A percentile compares a stretch with the other conserved stretches of the same genome.
phyloP scores from a whole-genome alignment of 768 basidiomycete species.

The Dacryopinax spathularia region DNA sequence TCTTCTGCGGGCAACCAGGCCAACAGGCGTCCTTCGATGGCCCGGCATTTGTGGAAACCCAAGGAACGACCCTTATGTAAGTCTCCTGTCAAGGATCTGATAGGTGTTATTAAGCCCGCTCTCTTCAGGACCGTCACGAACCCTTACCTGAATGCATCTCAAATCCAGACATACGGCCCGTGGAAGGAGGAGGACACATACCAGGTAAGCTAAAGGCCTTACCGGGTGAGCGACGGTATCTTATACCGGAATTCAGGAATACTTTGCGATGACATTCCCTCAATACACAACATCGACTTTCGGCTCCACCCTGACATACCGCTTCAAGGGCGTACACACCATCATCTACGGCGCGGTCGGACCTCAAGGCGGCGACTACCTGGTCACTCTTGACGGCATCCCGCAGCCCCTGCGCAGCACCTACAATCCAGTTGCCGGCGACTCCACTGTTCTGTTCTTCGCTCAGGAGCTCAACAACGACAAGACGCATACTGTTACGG shows the following conservation, averaged over 20 bases:
- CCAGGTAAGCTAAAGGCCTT: neutral
- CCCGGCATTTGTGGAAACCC: neutral
- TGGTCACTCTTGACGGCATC: neutral
- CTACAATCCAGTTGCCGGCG: neutral
- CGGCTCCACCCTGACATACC: neutral
- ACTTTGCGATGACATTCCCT: neutral
- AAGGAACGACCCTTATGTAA: neutral
- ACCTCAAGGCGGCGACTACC: neutral
- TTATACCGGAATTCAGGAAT: neutral
- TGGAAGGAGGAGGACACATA: neutral
- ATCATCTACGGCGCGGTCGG: neutral
- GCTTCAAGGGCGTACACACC: neutral
- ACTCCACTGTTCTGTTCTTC: neutral
- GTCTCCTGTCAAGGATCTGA: neutral
- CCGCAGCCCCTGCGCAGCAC: neutral
- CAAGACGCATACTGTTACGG: neutral
- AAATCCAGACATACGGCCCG: neutral
- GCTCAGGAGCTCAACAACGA: neutral
- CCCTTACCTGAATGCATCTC: neutral
- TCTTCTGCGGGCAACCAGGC: neutral
- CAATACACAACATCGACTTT: neutral
- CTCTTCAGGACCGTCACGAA: neutral
- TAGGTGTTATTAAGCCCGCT: neutral
- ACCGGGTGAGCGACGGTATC: neutral
- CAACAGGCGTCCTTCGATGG: neutral